These are phyloP conservation scores for Wickerhamiella hasegawae DNA, from an alignment of 805 yeast genomes.

Conservation along the genomic window DNA sequence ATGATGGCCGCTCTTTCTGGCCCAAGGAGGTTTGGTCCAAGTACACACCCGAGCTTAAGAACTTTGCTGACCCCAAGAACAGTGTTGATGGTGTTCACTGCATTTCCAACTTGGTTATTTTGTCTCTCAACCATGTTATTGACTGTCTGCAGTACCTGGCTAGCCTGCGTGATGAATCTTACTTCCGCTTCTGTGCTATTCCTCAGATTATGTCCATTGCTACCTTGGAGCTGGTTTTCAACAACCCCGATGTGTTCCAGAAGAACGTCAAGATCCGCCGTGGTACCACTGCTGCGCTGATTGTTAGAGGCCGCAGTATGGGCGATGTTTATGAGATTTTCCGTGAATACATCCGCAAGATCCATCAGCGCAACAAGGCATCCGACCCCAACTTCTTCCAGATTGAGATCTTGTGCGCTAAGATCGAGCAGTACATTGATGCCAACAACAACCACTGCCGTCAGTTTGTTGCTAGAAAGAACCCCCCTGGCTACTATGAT, in stretches of 20 bases:
- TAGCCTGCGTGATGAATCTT: conserved; percentile 60
- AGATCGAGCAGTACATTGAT: conserved; percentile 78
- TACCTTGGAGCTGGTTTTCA: conserved; percentile 70
- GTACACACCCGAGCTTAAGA: conserved; percentile 45
- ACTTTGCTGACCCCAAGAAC: conserved; percentile 38
- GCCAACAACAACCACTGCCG: conserved; percentile 10
- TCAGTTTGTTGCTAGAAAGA: conserved; percentile 2
- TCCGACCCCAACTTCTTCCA: conserved; percentile 74
- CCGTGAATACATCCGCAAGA: conserved; percentile 51
- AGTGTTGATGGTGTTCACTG: conserved; percentile 49
- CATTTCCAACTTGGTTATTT: conserved; percentile 62
- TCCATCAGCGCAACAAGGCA: conserved; percentile 66
- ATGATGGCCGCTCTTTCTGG: conserved; percentile 89
- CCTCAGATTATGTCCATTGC: conserved; percentile 99
- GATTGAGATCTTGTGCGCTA: conserved; percentile 73
- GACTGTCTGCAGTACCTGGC: conserved; percentile 66
- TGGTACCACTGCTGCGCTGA: conserved; percentile 68
- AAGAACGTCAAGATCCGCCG: conserved; percentile 74
- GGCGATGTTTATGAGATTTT: conserved; percentile 65
- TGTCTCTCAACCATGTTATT: conserved; percentile 61
- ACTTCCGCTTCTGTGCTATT: conserved; percentile 86
- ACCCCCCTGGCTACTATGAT: background rate
- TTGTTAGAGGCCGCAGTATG: conserved; percentile 56
- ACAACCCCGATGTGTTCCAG: conserved; percentile 58
- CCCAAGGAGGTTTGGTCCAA: conserved; percentile 87